A percentile compares a stretch with the other conserved stretches of the same genome.
phyloP scores from a whole-genome alignment of 768 basidiomycete species.

The Lactarius sp. region DNA sequence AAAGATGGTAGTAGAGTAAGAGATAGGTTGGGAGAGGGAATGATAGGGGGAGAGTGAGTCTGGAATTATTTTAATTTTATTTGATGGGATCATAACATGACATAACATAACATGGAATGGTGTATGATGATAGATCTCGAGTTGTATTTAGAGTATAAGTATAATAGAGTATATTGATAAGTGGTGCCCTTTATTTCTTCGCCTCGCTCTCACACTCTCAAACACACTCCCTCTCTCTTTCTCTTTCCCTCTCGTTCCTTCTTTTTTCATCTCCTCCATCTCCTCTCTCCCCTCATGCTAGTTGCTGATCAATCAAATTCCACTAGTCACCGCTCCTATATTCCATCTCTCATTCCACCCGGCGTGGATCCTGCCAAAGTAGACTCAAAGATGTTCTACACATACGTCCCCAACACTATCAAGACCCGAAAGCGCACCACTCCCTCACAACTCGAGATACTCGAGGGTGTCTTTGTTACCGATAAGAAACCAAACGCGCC shows the following conservation, averaged over 20 bases:
- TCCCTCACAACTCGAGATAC: conserved; percentile 78
- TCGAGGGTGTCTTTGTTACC: conserved; percentile 80
- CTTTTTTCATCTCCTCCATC: neutral
- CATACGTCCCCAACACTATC: conserved; percentile 89
- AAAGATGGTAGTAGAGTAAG: too few species aligned
- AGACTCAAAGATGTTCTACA: conserved; percentile 80
- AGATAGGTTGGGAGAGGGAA: too few species aligned
- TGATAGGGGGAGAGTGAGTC: too few species aligned
- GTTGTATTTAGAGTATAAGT: too few species aligned
- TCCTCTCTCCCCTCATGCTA: conserved; percentile 3
- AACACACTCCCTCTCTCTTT: neutral
- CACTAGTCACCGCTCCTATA: conserved; percentile 32
- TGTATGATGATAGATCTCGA: too few species aligned
- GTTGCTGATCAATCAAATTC: conserved; percentile 18
- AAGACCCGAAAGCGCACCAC: conserved; percentile 93
- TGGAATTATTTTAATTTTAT: too few species aligned
- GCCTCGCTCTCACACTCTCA: too few species aligned
- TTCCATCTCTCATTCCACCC: conserved; percentile 45
- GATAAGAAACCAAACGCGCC: conserved; percentile 90
- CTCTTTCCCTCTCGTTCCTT: neutral
- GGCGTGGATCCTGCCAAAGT: conserved; percentile 62
- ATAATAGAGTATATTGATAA: too few species aligned
- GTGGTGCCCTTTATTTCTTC: too few species aligned
- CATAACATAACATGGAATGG: too few species aligned
- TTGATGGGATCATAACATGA: too few species aligned